Evolutionary conservation across 2,329 filamentous ascomycete species (phyloP).

Genomic region (Furcasterigmium sp.): DNA sequence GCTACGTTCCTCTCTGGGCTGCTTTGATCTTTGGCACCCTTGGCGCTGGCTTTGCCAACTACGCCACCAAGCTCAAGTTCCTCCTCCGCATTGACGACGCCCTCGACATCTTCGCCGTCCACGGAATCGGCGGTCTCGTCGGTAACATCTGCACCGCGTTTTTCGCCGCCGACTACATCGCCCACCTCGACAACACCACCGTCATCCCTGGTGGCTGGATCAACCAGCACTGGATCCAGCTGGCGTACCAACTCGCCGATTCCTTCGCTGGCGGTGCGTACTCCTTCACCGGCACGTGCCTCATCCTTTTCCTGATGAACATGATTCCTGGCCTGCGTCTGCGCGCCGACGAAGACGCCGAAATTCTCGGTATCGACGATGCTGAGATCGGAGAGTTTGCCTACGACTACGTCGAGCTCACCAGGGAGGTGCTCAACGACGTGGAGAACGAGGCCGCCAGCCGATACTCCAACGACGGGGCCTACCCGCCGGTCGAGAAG

Average conservation of each 20-base stretch:
- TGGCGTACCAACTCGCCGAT: conserved; percentile 80
- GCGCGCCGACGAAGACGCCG: conserved; percentile 69
- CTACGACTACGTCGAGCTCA: conserved; percentile 90
- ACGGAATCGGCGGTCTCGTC: conserved; percentile 71
- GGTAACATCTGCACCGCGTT: conserved; percentile 76
- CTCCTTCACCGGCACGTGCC: conserved; percentile 70
- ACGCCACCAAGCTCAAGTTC: conserved; percentile 88
- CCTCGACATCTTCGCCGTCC: conserved; percentile 83
- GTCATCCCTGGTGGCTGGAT: conserved; percentile 73
- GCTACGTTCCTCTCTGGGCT: conserved; percentile 78
- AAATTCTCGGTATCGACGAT: conserved; percentile 82
- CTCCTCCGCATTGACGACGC: conserved; percentile 76
- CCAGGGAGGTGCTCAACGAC: conserved; percentile 48
- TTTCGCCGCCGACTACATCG: conserved; percentile 82
- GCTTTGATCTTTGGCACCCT: conserved; percentile 74
- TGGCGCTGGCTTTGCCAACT: conserved; percentile 76
- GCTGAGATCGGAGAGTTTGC: conserved; percentile 90
- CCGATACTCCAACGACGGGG: conserved; percentile 36
- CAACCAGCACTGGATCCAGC: conserved; percentile 77
- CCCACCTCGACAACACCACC: conserved; percentile 67
- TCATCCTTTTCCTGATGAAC: conserved; percentile 78
- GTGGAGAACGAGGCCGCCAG: conserved; percentile 38
- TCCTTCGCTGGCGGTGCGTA: conserved; percentile 71
- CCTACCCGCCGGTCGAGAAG: conserved; percentile 41
- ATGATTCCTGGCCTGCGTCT: conserved; percentile 71